Percentiles rank a stretch among this genome's conserved stretches.
These are phyloP conservation scores for Stephania japonica DNA, from an alignment of 164 flowering plant genomes.

Conservation along the genomic window DNA sequence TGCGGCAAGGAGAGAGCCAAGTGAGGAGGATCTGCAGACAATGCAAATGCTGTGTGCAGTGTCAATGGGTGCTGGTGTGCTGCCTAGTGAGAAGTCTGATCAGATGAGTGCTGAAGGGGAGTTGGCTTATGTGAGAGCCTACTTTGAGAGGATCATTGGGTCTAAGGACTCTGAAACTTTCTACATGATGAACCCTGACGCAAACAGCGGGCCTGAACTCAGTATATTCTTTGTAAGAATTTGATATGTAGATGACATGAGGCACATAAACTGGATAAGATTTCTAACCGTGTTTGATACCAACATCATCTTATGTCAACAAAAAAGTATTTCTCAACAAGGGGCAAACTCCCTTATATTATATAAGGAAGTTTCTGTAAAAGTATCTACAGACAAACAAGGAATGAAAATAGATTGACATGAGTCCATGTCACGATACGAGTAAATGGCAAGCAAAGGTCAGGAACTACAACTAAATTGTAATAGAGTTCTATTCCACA, in stretches of 20 bases:
- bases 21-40: constrained; percentile 54
- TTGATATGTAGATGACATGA: constrained; percentile 15
- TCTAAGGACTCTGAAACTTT: constrained; percentile 70
- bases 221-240: constrained; percentile 69
- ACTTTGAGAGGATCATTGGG: constrained; percentile 57
- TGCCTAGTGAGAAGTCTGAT: constrained; percentile 26
- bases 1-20: constrained; percentile 54
- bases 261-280: too few relatives aligned
- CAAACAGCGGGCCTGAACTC: constrained; percentile 63
- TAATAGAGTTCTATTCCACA: too few relatives aligned
- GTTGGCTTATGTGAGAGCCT: constrained; percentile 60
- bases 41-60: constrained; percentile 60
- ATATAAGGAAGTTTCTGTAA: too few relatives aligned
- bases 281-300: too few relatives aligned
- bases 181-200: constrained; percentile 78
- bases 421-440: too few relatives aligned
- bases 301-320: too few relatives aligned
- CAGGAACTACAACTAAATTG: too few relatives aligned
- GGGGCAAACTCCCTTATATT: too few relatives aligned
- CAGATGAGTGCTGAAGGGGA: constrained; percentile 38
- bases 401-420: too few relatives aligned
- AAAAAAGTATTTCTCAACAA: too few relatives aligned
- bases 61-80: constrained; percentile 72
- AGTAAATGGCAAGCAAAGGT: too few relatives aligned
- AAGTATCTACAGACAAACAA: too few relatives aligned